Conservation (phyloP, 108 stramenopile genomes). For the Cyclotella cryptica region DNA sequence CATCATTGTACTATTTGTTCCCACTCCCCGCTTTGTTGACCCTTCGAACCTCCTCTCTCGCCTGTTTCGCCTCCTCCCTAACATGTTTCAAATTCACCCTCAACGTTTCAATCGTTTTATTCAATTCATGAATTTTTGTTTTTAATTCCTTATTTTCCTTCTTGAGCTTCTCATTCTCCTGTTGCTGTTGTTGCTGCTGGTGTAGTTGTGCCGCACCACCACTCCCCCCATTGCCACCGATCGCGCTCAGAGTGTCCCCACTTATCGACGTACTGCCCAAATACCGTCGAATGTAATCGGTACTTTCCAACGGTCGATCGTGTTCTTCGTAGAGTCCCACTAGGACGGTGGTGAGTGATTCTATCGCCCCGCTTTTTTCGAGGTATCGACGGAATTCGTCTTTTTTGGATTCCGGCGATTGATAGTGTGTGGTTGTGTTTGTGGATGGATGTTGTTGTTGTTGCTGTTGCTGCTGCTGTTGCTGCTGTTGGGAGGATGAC, state of each 20-base stretch:
- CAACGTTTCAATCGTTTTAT: constrained; percentile 42
- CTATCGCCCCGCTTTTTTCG: constrained; percentile 94
- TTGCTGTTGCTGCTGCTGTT: no score
- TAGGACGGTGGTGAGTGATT: constrained; percentile 63
- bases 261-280: background rate
- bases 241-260: background rate
- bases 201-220: background rate
- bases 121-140: constrained; percentile 57
- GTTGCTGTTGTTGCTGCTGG: background rate
- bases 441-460: no score
- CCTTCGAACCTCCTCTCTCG: constrained; percentile 11
- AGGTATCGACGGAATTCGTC: constrained; percentile 97
- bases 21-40: background rate
- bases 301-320: constrained; percentile 8
- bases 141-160: constrained; percentile 65
- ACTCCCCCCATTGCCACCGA: background rate
- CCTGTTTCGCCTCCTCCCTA: constrained; percentile 18
- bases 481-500: no score
- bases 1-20: no score
- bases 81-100: constrained; percentile 40
- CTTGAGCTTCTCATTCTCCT: constrained; percentile 30
- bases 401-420: constrained; percentile 81
- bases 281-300: constrained; percentile 12
- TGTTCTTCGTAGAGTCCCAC: constrained; percentile 17
- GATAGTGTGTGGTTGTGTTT: background rate